Evolutionary conservation across 108 stramenopile species (phyloP), one percentile per base, ranked within the genome.

Genomic region (Nitzschia palea): DNA sequence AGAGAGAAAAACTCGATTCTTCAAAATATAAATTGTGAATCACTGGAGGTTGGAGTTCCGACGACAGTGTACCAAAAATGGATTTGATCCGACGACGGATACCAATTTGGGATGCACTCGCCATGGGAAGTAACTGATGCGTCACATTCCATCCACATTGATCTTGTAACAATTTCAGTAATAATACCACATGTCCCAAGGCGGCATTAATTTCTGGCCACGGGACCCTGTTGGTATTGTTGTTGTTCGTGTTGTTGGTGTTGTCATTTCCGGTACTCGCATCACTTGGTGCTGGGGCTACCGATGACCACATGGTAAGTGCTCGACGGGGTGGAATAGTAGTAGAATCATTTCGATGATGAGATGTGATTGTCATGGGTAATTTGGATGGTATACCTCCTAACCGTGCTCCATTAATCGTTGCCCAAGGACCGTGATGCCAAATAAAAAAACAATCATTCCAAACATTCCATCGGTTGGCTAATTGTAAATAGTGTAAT

Each of bases 121-220:
- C 92, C 58, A 73, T 79, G n/a, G 87, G 87, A 50, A 80, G 62
- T 17, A 93, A 58, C 17, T 80, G 73, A 50, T 89, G 77, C 29
- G 76, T 75, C 47, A 81, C 87, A 25, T 43, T 45, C 45, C 86
- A 81, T 10, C 83, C 81, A 63, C 73, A 64, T 15, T 75, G 34
- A 22, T 83, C 45, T 76, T 90, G 73, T 10, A 91, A 43, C 28
- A 77, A 79, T 26, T 75, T 56, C 17, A 94, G 70, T n/a, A 94
- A 63, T 9, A 94, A 67, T 14, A 78, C 84, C 15, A 87, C 59
- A 43, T 87, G 83, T 27, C 93, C 93, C 62, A 91, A 57, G 2
- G 89, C 88, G 9, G 89, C 83, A 72, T 94, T 94, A 67, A 90
- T 85, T 83, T 94, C 93, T 15, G 70, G 57, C 86, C 88, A 91